Percentiles rank a stretch among this genome's conserved stretches.
Conservation (phyloP, 257 asterid species). For the Anisodus tanguticus region DNA sequence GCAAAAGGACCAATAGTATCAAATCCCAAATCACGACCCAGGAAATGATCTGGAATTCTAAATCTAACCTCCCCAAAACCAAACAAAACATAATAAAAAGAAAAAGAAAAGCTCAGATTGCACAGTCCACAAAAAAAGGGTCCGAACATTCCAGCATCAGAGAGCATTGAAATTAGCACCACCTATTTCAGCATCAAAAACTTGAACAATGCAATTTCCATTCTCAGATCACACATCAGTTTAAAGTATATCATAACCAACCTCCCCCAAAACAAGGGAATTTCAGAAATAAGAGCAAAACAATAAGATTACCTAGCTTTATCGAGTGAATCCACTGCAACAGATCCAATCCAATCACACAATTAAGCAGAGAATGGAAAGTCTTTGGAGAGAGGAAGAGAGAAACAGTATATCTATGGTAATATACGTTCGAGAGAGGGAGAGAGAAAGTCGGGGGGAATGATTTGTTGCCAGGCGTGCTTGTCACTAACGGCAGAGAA, state of each 20-base stretch:
- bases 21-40: not conserved
- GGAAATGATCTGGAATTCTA: constrained; percentile 16
- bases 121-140: too few species aligned
- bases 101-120: too few species aligned
- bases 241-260: too few species aligned
- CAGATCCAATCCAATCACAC: constrained; percentile 55
- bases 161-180: not conserved
- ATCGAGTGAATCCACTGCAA: not conserved
- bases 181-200: not conserved
- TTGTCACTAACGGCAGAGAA: constrained; percentile 65
- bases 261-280: not conserved
- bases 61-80: not conserved
- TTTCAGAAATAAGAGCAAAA: not conserved
- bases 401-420: constrained; percentile 16
- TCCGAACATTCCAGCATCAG: too few species aligned
- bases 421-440: constrained; percentile 37
- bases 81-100: not conserved
- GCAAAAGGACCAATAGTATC: too few species aligned
- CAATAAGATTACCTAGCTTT: not conserved
- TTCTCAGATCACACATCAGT: constrained; percentile 5
- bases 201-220: not conserved
- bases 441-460: constrained; percentile 42
- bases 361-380: constrained; percentile 29
- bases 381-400: constrained; percentile 33
- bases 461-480: constrained; percentile 87